phyloP scores from a whole-genome alignment of 768 basidiomycete species.

The Plicaturopsis crispa region DNA sequence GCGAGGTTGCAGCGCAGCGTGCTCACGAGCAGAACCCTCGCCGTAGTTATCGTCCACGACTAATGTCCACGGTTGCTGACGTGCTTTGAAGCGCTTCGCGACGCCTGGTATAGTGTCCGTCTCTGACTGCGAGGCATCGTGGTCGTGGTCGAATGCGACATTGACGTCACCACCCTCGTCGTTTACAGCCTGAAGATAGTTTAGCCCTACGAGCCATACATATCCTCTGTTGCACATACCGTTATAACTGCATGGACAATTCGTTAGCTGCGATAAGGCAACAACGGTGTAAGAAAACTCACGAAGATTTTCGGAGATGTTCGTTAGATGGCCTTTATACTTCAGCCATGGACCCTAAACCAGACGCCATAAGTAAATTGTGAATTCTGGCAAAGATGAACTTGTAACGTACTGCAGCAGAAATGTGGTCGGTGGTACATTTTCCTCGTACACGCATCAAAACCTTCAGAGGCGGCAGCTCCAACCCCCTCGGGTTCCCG shows the following conservation, averaged over 20 bases:
- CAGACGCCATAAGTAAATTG: slow-evolving; percentile 5
- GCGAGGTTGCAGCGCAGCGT: slow-evolving; percentile 93
- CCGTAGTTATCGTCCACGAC: slow-evolving; percentile 97
- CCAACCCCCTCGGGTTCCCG: slow-evolving; percentile 45
- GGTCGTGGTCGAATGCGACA: slow-evolving; percentile 75
- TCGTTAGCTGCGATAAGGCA: too few relatives aligned
- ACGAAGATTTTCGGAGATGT: slow-evolving; percentile 95
- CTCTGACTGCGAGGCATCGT: slow-evolving; percentile 29
- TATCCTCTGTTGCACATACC: slow-evolving; percentile 31
- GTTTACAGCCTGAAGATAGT: slow-evolving; percentile 67
- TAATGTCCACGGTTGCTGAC: slow-evolving; percentile 85
- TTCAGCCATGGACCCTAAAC: slow-evolving; percentile 92
- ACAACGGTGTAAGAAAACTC: slow-evolving; percentile 26
- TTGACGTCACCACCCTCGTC: slow-evolving; percentile 95
- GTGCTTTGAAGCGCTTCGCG: slow-evolving; percentile 82
- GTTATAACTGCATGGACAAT: slow-evolving; percentile 66
- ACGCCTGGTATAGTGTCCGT: slow-evolving; percentile 84
- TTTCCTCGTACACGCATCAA: slow-evolving; percentile 93
- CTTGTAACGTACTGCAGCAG: slow-evolving; percentile 68
- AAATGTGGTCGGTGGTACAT: slow-evolving; percentile 98
- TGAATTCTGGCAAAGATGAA: not conserved
- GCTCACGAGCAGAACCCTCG: slow-evolving; percentile 96
- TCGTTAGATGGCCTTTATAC: slow-evolving; percentile 95
- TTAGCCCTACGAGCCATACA: not conserved
- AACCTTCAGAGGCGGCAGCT: slow-evolving; percentile 78